Evolutionary conservation across 1,284 basidiomycete genomes (phyloP), one percentile per base, ranked within the genome.

Genomic region (Marasmius sp.): DNA sequence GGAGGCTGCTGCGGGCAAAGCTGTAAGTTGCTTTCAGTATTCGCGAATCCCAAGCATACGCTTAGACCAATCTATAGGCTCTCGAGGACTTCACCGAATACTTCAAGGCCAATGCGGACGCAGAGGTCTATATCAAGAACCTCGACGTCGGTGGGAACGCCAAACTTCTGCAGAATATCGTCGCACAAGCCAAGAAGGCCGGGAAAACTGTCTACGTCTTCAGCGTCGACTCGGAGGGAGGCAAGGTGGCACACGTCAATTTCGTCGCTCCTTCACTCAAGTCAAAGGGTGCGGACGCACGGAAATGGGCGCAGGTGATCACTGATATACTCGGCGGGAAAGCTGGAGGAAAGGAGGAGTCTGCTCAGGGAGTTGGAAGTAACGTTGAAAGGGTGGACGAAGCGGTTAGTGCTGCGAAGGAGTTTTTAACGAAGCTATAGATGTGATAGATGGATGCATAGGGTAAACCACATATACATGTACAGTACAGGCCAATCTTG

Each of bases 311-410:
- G 37, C 76, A 81, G n/a, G 85, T 85, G 60, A 88, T 96, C 7
- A 81, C 84, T 8, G 88, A 88, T 52, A 76, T 95, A 6, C 69
- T 97, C 12, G 94, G 95, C 45, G 95, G 96, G 54, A 97, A 96
- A 92, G 93, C 93, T 62, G 95, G 95, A 62, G 95, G 95, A 20
- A 97, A 95, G 77, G 92, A 93, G 63, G 95, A 97, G 54, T 84
- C 86, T 60, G 91, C 91, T 2, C 94, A 95, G 70, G 95, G 95
- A 52, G 87, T 95, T 18, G 95, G 95, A 50, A 76, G 80, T 10
- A 83, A 94, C 66, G 73, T 82, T 2, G 75, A 77, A 48, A 91
- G 86, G 75, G 77, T 95, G 2, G 76, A 83, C 20, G 92, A 93
- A 64, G 95, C 93, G 1, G 71, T 96, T 38, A 74, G 71, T 52